Percentiles rank a stretch among this genome's conserved stretches.
Evolutionary conservation across 768 basidiomycete genomes (phyloP).

Genomic region (Sporobolomyces phaffii): DNA sequence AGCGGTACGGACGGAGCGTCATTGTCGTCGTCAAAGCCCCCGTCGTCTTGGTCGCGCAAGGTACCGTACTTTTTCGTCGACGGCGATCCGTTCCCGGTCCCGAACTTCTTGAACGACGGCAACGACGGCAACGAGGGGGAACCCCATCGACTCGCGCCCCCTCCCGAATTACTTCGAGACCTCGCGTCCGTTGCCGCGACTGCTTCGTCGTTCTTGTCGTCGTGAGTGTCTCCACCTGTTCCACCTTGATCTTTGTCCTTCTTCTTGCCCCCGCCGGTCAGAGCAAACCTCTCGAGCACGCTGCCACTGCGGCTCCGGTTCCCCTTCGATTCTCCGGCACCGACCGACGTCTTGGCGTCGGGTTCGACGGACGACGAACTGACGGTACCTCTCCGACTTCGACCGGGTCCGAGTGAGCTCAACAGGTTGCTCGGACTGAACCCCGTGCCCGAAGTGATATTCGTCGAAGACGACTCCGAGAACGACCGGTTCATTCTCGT

Average conservation of each 20-base stretch:
- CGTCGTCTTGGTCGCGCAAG: too few relatives aligned
- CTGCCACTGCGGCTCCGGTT: slow-evolving; percentile 18
- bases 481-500: slow-evolving; percentile 23
- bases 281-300: slow-evolving; percentile 28
- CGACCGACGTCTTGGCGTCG: too few relatives aligned
- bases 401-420: slow-evolving; percentile 18
- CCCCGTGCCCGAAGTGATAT: too few relatives aligned
- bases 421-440: not conserved
- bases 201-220: not conserved
- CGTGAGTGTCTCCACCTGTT: not conserved
- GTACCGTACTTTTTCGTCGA: too few relatives aligned
- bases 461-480: slow-evolving; percentile 14
- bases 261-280: slow-evolving; percentile 5
- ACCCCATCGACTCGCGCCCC: too few relatives aligned
- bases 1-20: too few relatives aligned
- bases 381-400: slow-evolving; percentile 7
- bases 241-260: not conserved
- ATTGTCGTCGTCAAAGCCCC: too few relatives aligned
- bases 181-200: not conserved
- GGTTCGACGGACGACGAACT: not conserved
- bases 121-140: too few relatives aligned
- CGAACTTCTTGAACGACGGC: too few relatives aligned
- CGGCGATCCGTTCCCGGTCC: too few relatives aligned
- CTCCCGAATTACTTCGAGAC: too few relatives aligned
- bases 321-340: too few relatives aligned